A percentile compares a stretch with the other conserved stretches of the same genome.
phyloP scores from a whole-genome alignment of 1,284 basidiomycete species.

The Sporisorium graminicola region DNA sequence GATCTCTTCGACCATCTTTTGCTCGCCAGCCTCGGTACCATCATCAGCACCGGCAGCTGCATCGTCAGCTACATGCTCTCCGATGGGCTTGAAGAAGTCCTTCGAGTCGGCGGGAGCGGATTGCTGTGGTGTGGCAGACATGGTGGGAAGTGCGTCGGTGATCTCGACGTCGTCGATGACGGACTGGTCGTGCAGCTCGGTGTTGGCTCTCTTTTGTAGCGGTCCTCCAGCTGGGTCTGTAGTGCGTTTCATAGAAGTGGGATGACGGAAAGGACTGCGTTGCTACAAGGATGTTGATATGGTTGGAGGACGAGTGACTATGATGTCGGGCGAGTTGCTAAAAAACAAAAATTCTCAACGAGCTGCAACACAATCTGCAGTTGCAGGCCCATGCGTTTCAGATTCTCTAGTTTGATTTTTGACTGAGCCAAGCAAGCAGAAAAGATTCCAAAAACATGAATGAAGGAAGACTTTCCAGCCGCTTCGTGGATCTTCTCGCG shows the following conservation, averaged over 20 bases:
- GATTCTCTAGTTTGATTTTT: too few species aligned
- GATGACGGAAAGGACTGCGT: neutral
- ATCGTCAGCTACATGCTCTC: slow-evolving; percentile 47
- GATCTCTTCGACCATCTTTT: slow-evolving; percentile 72
- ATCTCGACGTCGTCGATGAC: slow-evolving; percentile 32
- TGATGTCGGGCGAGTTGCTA: slow-evolving; percentile 6
- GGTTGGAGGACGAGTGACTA: too few species aligned
- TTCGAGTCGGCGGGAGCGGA: slow-evolving; percentile 19
- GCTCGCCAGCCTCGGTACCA: slow-evolving; percentile 39
- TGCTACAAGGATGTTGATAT: neutral
- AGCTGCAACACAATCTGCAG: neutral
- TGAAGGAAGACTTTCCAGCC: slow-evolving; percentile 1
- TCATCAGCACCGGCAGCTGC: slow-evolving; percentile 10
- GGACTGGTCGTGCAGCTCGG: slow-evolving; percentile 6
- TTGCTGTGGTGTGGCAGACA: slow-evolving; percentile 23
- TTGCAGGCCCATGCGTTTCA: slow-evolving; percentile 1
- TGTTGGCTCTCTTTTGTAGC: slow-evolving; percentile 46
- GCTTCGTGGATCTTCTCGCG: slow-evolving; percentile 1
- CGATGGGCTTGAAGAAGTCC: slow-evolving; percentile 62
- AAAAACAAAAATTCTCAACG: neutral
- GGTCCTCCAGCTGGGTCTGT: slow-evolving; percentile 39
- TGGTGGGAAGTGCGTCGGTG: slow-evolving; percentile 29
- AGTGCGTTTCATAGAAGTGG: slow-evolving; percentile 40
- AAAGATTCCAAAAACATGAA: neutral
- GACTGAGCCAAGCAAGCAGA: neutral